These are phyloP conservation scores for Prunus fruticosa DNA, from an alignment of 306 rosid genomes.

Conservation along the genomic window DNA sequence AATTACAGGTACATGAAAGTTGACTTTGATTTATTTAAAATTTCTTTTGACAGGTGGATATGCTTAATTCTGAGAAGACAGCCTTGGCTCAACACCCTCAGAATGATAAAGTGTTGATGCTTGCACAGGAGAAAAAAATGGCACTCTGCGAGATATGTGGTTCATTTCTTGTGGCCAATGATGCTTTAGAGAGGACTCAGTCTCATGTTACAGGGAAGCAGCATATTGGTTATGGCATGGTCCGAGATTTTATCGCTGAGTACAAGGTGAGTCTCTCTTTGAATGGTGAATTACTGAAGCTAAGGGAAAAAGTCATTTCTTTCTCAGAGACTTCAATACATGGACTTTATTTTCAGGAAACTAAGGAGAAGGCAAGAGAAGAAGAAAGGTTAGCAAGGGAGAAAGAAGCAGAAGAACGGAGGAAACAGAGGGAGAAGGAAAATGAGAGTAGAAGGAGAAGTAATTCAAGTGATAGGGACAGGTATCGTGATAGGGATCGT, in stretches of 20 bases:
- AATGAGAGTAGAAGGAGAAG: conserved; percentile 57
- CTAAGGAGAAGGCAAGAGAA: conserved; percentile 80
- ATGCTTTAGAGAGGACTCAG: conserved; percentile 96
- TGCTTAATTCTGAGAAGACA: conserved; percentile 83
- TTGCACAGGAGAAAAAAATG: conserved; percentile 96
- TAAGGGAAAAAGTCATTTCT: conserved; percentile 3
- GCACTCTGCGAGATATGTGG: conserved; percentile 98
- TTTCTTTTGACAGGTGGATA: conserved; percentile 63
- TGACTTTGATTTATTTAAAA: conserved; percentile 8
- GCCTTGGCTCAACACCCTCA: conserved; percentile 70
- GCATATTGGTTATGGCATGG: conserved; percentile 99
- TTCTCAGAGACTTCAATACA: not conserved
- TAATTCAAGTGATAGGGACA: conserved; percentile 79
- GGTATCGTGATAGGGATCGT: conserved; percentile 58
- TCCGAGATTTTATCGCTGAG: conserved; percentile 85
- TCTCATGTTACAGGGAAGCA: conserved; percentile 98
- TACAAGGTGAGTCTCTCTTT: conserved; percentile 54
- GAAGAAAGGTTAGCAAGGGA: conserved; percentile 85
- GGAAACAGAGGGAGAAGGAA: conserved; percentile 82
- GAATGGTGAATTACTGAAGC: conserved; percentile 1
- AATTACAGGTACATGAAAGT: conserved; percentile 1
- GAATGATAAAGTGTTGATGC: conserved; percentile 70
- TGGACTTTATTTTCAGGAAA: conserved; percentile 44
- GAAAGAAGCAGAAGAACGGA: conserved; percentile 83
- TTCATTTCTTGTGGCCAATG: conserved; percentile 97